Conservation (phyloP, 2,329 filamentous ascomycete species). For the Paecilomyces variotii region DNA sequence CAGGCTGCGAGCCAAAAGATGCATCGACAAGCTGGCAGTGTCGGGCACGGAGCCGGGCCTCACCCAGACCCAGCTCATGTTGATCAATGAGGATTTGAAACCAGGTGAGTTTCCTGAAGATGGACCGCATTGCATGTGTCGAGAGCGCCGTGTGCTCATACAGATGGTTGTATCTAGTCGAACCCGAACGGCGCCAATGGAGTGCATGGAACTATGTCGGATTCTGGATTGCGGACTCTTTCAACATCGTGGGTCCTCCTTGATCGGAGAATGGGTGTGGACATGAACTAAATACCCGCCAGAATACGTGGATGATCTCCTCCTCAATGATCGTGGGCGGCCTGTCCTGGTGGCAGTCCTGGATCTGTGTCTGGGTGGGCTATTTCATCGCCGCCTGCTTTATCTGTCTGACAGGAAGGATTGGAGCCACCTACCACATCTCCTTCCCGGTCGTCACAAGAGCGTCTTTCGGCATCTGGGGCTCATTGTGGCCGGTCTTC, state of each 20-base stretch:
- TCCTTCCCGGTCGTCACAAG: slow-evolving; percentile 76
- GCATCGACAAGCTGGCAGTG: slow-evolving; percentile 57
- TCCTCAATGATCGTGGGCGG: slow-evolving; percentile 71
- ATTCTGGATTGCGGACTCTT: slow-evolving; percentile 78
- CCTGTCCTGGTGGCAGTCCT: slow-evolving; percentile 85
- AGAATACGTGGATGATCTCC: slow-evolving; percentile 90
- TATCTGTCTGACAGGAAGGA: slow-evolving; percentile 68
- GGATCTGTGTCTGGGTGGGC: slow-evolving; percentile 81
- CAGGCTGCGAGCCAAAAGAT: slow-evolving; percentile 13
- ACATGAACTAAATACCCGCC: background rate
- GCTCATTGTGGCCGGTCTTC: slow-evolving; percentile 78
- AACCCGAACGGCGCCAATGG: slow-evolving; percentile 74
- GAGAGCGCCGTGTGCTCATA: background rate
- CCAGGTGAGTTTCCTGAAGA: slow-evolving; percentile 35
- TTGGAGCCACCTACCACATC: slow-evolving; percentile 81
- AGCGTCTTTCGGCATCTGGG: slow-evolving; percentile 81
- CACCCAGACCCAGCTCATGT: slow-evolving; percentile 71
- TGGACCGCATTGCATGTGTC: slow-evolving; percentile 5
- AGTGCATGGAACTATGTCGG: slow-evolving; percentile 79
- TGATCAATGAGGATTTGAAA: slow-evolving; percentile 77
- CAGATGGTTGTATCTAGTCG: slow-evolving; percentile 47
- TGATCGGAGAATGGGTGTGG: background rate
- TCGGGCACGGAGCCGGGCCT: slow-evolving; percentile 63
- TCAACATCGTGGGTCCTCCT: slow-evolving; percentile 59
- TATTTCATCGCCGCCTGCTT: slow-evolving; percentile 71